phyloP scores from a whole-genome alignment of 2,329 filamentous ascomycete species.

The Lachnellula cervina region DNA sequence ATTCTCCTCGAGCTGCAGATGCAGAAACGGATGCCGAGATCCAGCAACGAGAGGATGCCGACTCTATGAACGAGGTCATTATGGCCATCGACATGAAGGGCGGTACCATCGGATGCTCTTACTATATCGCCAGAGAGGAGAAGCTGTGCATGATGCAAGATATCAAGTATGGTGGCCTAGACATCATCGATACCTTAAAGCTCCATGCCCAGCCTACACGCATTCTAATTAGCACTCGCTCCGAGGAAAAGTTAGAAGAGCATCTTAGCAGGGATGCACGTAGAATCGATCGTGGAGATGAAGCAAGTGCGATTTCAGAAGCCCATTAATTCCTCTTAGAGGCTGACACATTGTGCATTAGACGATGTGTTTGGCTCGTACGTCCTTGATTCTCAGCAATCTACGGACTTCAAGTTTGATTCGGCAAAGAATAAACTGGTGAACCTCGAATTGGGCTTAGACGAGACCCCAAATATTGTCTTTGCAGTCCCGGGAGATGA shows the following conservation, averaged over 20 bases:
- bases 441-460: constrained; percentile 44
- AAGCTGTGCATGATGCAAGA: constrained; percentile 75
- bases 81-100: constrained; percentile 74
- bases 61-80: constrained; percentile 61
- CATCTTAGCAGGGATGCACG: constrained; percentile 29
- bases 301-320: constrained; percentile 19
- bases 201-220: constrained; percentile 51
- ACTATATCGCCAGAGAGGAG: constrained; percentile 68
- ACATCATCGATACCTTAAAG: constrained; percentile 59
- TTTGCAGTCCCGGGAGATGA: constrained; percentile 56
- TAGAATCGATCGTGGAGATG: constrained; percentile 21
- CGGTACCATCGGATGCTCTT: constrained; percentile 74
- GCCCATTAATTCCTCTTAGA: neutral
- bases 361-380: constrained; percentile 39
- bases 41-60: constrained; percentile 38
- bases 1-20: constrained; percentile 5
- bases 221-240: constrained; percentile 41
- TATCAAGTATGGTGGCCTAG: constrained; percentile 61
- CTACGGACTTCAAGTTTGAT: constrained; percentile 67
- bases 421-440: constrained; percentile 62
- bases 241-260: constrained; percentile 31
- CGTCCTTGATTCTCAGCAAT: constrained; percentile 61
- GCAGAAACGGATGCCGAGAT: constrained; percentile 30
- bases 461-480: constrained; percentile 47
- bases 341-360: constrained; percentile 16